A percentile compares a stretch with the other conserved stretches of the same genome.
These are phyloP conservation scores for Amanita rimosa DNA, from an alignment of 768 basidiomycete species.

Conservation along the genomic window DNA sequence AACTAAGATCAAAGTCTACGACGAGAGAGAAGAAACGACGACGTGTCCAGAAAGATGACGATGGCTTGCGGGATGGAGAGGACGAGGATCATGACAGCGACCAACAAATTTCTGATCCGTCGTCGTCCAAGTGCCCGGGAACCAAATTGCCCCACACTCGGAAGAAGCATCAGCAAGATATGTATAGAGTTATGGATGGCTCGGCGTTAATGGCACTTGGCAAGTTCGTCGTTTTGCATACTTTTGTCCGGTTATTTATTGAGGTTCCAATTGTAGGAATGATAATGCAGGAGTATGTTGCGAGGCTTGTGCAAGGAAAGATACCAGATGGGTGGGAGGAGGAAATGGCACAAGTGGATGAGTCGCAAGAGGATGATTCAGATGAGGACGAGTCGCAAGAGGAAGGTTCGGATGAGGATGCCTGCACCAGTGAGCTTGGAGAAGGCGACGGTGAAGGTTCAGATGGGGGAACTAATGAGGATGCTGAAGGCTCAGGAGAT, in stretches of 20 bases:
- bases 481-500: not conserved
- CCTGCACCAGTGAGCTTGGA: not conserved
- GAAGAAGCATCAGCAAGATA: slow-evolving; percentile 32
- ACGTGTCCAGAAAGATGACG: not conserved
- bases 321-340: slow-evolving; percentile 36
- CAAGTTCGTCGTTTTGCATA: slow-evolving; percentile 16
- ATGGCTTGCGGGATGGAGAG: not conserved
- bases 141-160: slow-evolving; percentile 5
- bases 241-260: not conserved
- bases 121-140: not conserved
- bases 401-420: slow-evolving; percentile 10
- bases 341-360: slow-evolving; percentile 15
- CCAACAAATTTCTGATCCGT: not conserved
- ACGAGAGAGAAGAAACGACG: slow-evolving; percentile 8
- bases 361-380: slow-evolving; percentile 3
- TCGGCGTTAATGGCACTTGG: slow-evolving; percentile 66
- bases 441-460: not conserved
- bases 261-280: slow-evolving; percentile 33
- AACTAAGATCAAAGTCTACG: slow-evolving; percentile 29
- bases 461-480: slow-evolving; percentile 9
- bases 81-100: not conserved
- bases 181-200: slow-evolving; percentile 70
- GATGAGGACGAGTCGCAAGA: slow-evolving; percentile 5
- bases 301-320: slow-evolving; percentile 24
- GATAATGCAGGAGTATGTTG: slow-evolving; percentile 57